Evolutionary conservation across 345 rosid genomes (phyloP), one percentile per base, ranked within the genome.

Genomic region (Ailanthus altissimus): DNA sequence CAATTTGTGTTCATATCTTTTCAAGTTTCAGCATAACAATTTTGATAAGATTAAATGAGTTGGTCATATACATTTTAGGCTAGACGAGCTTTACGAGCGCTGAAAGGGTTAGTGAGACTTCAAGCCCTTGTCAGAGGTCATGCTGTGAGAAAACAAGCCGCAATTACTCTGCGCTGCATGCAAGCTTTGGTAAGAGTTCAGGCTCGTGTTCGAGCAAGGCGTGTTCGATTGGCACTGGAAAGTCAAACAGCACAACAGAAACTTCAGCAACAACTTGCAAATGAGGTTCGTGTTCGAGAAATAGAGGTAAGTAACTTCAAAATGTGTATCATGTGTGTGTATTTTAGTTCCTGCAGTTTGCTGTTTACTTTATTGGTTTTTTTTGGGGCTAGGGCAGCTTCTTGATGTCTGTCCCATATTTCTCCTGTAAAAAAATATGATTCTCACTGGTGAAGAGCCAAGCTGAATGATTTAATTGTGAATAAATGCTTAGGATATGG

Each of bases 121-220:
- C 99, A 97, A 88, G 99, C 98, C 32, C 94, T 94, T 83, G 97
- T 92, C 40, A 89, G 99, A 83, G 99, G 99, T 51, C 97, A 97
- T 78, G 98, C 98, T 75, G 98, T 97, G 79, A 92, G 99, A 84
- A 97, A 97, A 82, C 98, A 97, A 86, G 99, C 99, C 81, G 99
- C 99, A 32, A 91, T 97, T 78, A 97, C 99, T 38, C 98, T 97
- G 73, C 94, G 98, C 79, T 92, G 99, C 83, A 97, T 97, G 99
- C 98, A 97, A 94, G 99, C 99, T 38, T 87, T 97, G 62, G 99
- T 94, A 73, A 92, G 98, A 83, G 99, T 97, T 84, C 99, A 97
- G 85, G 99, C 98, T 74, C 98, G 98, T 81, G 94, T 94, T 28
- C 90, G 98, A 13, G 98, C 99, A 56, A 91, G 99, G 83, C 97